Evolutionary conservation across 2,329 filamentous ascomycete species (phyloP).

Genomic region (Paecilomyces niveus): DNA sequence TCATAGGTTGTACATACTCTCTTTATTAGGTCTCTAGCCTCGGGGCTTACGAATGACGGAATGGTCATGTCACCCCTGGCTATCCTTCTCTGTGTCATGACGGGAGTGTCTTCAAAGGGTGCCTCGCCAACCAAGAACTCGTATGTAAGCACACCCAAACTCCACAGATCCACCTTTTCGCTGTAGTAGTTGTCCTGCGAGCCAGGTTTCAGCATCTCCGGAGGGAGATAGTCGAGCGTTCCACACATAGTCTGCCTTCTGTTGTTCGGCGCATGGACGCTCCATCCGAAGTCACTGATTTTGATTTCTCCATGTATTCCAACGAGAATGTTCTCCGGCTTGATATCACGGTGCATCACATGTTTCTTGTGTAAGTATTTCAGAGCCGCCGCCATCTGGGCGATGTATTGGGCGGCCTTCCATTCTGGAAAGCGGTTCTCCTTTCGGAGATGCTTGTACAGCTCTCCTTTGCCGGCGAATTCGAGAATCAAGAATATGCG

Average conservation of each 20-base stretch:
- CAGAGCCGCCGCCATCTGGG: conserved; percentile 83
- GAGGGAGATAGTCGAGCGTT: conserved; percentile 92
- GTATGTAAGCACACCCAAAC: conserved; percentile 87
- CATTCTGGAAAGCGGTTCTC: conserved; percentile 76
- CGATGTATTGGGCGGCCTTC: conserved; percentile 80
- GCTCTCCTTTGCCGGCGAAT: conserved; percentile 76
- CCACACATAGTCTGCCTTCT: conserved; percentile 92
- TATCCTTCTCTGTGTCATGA: conserved; percentile 91
- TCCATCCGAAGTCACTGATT: conserved; percentile 97
- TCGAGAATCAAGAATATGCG: conserved; percentile 82
- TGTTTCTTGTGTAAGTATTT: conserved; percentile 94
- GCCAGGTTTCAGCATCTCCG: conserved; percentile 89
- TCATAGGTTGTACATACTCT: conserved; percentile 47
- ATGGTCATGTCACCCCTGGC: conserved; percentile 85
- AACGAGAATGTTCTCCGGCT: conserved; percentile 93
- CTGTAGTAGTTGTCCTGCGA: conserved; percentile 80
- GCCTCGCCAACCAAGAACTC: conserved; percentile 95
- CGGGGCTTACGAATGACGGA: conserved; percentile 80
- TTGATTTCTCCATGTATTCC: conserved; percentile 98
- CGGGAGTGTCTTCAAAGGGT: conserved; percentile 89
- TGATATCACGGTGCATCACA: conserved; percentile 95
- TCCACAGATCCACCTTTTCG: conserved; percentile 96
- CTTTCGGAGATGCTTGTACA: conserved; percentile 78
- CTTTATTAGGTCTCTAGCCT: conserved; percentile 89
- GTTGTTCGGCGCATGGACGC: conserved; percentile 93